Base-by-base conservation (phyloP, 164 flowering plant species). In the Tetracentron sinense region DNA sequence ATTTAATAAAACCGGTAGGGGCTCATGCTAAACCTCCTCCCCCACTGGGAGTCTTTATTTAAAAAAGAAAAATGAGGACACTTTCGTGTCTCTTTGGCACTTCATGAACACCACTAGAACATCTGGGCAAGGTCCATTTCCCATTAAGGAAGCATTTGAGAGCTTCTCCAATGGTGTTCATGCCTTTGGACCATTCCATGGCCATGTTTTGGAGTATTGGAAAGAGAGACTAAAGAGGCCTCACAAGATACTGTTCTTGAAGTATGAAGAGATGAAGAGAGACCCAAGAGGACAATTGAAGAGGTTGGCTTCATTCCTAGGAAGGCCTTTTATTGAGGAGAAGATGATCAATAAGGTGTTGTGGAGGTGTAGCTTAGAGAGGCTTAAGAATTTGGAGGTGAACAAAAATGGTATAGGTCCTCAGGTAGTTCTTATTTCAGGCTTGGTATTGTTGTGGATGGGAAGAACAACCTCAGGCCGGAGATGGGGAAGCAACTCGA, bases 81-180 rank as follows among this genome's bases (percentile, higher is more conserved):
- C 65, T 1, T 30, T 70, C 1, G 63, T 65, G 14, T 70, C 74
- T 0, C 44, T 60, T 27, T 64, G 74, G 74, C 69, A 65, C 20
- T 70, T 65, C 17, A 64, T 58, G 31, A 70, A 60, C 69, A 0
- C 50, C 10, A 29, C 46, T 26, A 31, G 55, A 2, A 31, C 61
- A 53, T 42, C 42, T 15, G n/a, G 44, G 19, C 35, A 44, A 22
- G 73, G 64, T 51, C 3, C 60, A 65, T 25, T 46, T 70, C 42
- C 64, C 55, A 51, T 20, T 0, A 5, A 3, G 26, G 28, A 51
- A 21, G 54, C 54, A 51, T 51, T 51, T 51, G 27, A 51, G 27
- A 51, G 54, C 54, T 51, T 51, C 28, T 23, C 7, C 28, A 14
- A 51, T 21, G 54, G 54, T 11, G 54, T 22, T 11, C 15, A 51